Conservation (phyloP, 768 basidiomycete genomes). For the Suillus placidus region DNA sequence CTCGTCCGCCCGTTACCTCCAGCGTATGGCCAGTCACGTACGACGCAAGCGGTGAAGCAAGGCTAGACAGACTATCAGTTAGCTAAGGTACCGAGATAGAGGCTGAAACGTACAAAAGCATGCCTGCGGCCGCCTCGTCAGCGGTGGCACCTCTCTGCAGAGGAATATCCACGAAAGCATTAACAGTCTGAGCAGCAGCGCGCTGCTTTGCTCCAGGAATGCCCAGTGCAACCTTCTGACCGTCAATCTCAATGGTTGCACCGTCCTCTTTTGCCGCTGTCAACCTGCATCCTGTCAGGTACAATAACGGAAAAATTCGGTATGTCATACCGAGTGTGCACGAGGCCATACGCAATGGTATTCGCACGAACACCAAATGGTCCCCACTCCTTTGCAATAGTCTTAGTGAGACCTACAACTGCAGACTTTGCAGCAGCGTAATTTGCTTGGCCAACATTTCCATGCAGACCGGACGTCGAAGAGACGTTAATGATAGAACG, state of each 20-base stretch:
- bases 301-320: background rate
- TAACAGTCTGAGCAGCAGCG: constrained; percentile 40
- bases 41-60: constrained; percentile 76
- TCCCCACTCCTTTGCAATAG: constrained; percentile 89
- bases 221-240: constrained; percentile 83
- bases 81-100: background rate
- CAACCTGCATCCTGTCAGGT: constrained; percentile 44
- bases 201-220: constrained; percentile 60
- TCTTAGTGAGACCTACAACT: constrained; percentile 80
- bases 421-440: constrained; percentile 82
- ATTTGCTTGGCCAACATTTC: constrained; percentile 85
- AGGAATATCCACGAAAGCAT: constrained; percentile 55
- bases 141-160: constrained; percentile 65
- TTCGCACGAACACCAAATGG: constrained; percentile 81
- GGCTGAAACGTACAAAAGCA: constrained; percentile 67
- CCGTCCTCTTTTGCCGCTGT: constrained; percentile 82
- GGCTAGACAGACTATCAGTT: constrained; percentile 41
- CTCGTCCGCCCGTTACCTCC: constrained; percentile 81
- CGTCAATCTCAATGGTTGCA: constrained; percentile 73
- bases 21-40: constrained; percentile 84
- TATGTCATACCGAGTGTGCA: constrained; percentile 66
- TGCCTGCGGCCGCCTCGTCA: constrained; percentile 75
- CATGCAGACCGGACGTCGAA: constrained; percentile 81
- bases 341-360: constrained; percentile 75
- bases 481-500: constrained; percentile 83